A percentile compares a stretch with the other conserved stretches of the same genome.
phyloP scores from a whole-genome alignment of 208 protist genomes.

The Wallacemonas sp. region DNA sequence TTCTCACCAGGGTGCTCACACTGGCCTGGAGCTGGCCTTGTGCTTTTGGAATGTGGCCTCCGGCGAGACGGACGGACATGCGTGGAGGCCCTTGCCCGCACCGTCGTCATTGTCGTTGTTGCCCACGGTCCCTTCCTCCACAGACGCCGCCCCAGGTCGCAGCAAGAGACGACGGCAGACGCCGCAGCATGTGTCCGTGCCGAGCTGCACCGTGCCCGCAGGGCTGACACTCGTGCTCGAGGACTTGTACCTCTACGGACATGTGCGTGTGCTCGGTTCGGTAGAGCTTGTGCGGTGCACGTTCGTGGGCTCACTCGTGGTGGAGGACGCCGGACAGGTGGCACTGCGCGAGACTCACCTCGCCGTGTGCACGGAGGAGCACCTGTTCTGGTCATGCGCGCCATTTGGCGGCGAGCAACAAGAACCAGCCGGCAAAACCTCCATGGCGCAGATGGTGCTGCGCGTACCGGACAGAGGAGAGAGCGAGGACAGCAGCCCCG shows the following conservation, averaged over 20 bases:
- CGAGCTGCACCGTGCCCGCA: conserved; percentile 35
- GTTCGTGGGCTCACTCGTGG: conserved; percentile 50
- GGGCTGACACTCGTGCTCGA: conserved; percentile 45
- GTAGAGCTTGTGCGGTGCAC: conserved; percentile 59
- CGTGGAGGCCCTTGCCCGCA: background rate
- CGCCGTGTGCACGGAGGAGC: conserved; percentile 38
- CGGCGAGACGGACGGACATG: background rate
- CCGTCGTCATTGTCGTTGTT: too few species aligned
- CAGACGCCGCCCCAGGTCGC: too few species aligned
- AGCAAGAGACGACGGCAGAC: too few species aligned
- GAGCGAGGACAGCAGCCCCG: too few species aligned
- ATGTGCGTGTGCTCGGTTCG: conserved; percentile 53
- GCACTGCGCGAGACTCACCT: conserved; percentile 34
- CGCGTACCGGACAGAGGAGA: too few species aligned
- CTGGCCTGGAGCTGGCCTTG: background rate
- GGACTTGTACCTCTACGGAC: conserved; percentile 53
- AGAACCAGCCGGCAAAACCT: too few species aligned
- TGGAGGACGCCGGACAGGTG: conserved; percentile 50
- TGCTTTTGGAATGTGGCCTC: background rate
- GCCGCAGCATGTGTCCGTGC: background rate
- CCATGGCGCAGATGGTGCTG: too few species aligned
- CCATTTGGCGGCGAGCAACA: background rate
- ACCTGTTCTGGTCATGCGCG: conserved; percentile 20
- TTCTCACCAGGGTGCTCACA: too few species aligned
- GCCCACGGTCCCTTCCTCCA: too few species aligned